A percentile compares a stretch with the other conserved stretches of the same genome.
These are phyloP conservation scores for Colletotrichum sansevieriae DNA, from an alignment of 2,329 filamentous ascomycete genomes.

Conservation along the genomic window DNA sequence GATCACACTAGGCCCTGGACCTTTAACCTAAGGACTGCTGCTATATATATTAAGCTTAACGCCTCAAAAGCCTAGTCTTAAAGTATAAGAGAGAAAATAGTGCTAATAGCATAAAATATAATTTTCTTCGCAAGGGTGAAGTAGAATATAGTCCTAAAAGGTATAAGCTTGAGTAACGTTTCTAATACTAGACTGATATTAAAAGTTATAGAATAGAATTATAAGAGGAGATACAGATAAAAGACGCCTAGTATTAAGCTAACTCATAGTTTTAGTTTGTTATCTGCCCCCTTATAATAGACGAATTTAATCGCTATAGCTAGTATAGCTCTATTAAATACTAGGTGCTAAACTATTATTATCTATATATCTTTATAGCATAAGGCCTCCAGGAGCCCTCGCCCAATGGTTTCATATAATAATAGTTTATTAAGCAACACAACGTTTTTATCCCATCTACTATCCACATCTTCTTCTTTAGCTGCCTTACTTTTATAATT, in stretches of 20 bases:
- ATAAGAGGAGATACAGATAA: too few species aligned
- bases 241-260: too few species aligned
- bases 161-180: too few species aligned
- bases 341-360: conserved; percentile 47
- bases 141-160: conserved; percentile 49
- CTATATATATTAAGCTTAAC: conserved; percentile 43
- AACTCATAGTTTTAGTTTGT: conserved; percentile 48
- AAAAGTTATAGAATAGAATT: too few species aligned
- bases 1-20: conserved; percentile 40
- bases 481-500: conserved; percentile 46
- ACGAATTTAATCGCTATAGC: conserved; percentile 50
- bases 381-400: conserved; percentile 46
- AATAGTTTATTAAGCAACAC: conserved; percentile 45
- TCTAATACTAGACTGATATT: too few species aligned
- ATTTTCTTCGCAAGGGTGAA: conserved; percentile 46
- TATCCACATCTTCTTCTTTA: conserved; percentile 47
- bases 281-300: conserved; percentile 48
- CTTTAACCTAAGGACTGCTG: conserved; percentile 41
- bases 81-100: conserved; percentile 46
- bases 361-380: conserved; percentile 50
- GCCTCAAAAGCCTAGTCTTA: conserved; percentile 46
- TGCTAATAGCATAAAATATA: conserved; percentile 46
- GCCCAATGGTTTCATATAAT: conserved; percentile 42
- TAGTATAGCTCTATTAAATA: conserved; percentile 42
- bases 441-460: too few species aligned